Conservation (phyloP, 345 rosid genomes). For the Leavenworthia alabamica region DNA sequence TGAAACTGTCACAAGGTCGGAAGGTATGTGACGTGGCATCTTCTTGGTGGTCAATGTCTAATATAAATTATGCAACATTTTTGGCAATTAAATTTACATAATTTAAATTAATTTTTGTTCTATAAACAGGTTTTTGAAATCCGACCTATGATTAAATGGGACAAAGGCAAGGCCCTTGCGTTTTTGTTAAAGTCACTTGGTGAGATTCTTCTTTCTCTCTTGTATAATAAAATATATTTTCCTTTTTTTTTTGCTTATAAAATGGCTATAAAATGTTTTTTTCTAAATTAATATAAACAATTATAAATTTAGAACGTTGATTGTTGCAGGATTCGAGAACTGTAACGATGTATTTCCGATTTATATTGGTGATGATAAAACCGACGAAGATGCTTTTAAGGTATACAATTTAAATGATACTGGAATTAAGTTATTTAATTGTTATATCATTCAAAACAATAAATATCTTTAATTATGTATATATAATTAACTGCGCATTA, state of each 20-base stretch:
- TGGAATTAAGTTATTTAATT: neutral
- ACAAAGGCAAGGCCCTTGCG: slow-evolving; percentile 97
- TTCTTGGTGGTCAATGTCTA: slow-evolving; percentile 1
- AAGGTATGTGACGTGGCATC: slow-evolving; percentile 46
- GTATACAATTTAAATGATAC: slow-evolving; percentile 35
- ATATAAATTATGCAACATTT: neutral
- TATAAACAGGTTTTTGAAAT: slow-evolving; percentile 71
- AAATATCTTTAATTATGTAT: too few relatives aligned
- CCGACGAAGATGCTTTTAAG: slow-evolving; percentile 98
- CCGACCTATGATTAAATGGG: slow-evolving; percentile 88
- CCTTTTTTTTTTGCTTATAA: neutral
- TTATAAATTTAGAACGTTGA: neutral
- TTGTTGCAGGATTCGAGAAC: slow-evolving; percentile 60
- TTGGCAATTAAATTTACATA: neutral
- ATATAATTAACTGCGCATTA: neutral
- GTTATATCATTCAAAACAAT: neutral
- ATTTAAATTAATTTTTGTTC: neutral
- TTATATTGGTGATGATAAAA: slow-evolving; percentile 88
- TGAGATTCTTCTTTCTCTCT: slow-evolving; percentile 28
- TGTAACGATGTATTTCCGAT: slow-evolving; percentile 72
- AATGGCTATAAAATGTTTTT: neutral
- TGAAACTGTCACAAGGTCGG: slow-evolving; percentile 70
- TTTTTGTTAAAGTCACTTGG: slow-evolving; percentile 87
- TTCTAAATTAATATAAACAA: neutral
- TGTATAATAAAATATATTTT: neutral